Percentiles rank a stretch among this genome's conserved stretches.
phyloP scores from a whole-genome alignment of 2,329 filamentous ascomycete genomes.

The Didymella exigua region DNA sequence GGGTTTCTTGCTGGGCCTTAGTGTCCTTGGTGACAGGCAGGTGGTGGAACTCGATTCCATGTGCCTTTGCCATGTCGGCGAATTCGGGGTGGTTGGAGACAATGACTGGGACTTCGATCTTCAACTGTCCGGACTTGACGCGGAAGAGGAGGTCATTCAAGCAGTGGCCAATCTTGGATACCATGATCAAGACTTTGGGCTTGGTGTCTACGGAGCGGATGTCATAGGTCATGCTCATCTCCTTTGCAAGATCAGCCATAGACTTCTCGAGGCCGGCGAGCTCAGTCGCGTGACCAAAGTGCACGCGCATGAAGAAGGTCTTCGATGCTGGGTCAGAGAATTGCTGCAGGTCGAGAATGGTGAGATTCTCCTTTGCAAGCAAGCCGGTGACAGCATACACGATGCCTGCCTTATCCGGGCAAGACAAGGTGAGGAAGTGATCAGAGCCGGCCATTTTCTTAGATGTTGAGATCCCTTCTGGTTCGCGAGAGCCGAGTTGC shows the following conservation, averaged over 20 bases:
- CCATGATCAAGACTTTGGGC: constrained; percentile 82
- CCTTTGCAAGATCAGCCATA: constrained; percentile 65
- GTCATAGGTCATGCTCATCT: constrained; percentile 73
- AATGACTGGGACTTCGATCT: constrained; percentile 76
- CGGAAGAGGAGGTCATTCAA: constrained; percentile 84
- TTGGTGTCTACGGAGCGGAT: constrained; percentile 72
- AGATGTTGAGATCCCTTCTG: constrained; percentile 35
- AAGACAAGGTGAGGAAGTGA: constrained; percentile 72
- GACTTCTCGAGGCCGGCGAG: constrained; percentile 57
- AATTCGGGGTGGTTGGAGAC: constrained; percentile 84
- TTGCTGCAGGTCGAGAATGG: constrained; percentile 84
- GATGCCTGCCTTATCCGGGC: constrained; percentile 83
- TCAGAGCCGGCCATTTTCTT: constrained; percentile 38
- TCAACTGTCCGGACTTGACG: constrained; percentile 73
- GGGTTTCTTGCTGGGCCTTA: constrained; percentile 73
- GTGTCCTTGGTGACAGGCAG: constrained; percentile 80
- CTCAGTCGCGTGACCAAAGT: constrained; percentile 68
- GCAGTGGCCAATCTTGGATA: constrained; percentile 86
- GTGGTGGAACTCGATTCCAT: constrained; percentile 80
- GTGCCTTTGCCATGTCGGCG: constrained; percentile 69
- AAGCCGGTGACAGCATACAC: constrained; percentile 83
- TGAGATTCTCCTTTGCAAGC: constrained; percentile 74
- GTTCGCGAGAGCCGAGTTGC: constrained; percentile 28
- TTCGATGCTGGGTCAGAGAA: constrained; percentile 76
- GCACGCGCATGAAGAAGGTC: constrained; percentile 87